A percentile compares a stretch with the other conserved stretches of the same genome.
phyloP scores from a whole-genome alignment of 805 yeast species.

The Monosporozyma solicola region DNA sequence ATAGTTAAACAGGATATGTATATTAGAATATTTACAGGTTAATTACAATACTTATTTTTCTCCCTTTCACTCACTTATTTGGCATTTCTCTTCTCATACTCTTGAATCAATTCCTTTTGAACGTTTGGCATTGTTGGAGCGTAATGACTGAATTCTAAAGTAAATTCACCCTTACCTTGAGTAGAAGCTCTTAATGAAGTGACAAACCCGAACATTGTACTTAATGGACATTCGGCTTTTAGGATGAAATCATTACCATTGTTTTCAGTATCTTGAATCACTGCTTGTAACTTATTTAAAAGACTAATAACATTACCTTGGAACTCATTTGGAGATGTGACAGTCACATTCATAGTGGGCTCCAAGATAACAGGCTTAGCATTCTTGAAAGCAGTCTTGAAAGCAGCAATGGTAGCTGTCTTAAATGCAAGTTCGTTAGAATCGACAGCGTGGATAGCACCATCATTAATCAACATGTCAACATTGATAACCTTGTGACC shows the following conservation, averaged over 20 bases:
- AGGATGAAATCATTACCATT: constrained; percentile 91
- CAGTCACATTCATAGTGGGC: constrained; percentile 91
- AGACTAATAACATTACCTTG: constrained; percentile 90
- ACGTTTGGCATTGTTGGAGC: constrained; percentile 85
- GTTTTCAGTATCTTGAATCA: constrained; percentile 89
- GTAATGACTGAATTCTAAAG: constrained; percentile 88
- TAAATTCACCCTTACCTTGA: constrained; percentile 98
- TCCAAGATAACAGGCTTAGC: constrained; percentile 86
- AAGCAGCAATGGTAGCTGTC: constrained; percentile 86
- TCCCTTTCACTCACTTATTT: constrained; percentile 18
- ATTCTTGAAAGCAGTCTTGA: constrained; percentile 78
- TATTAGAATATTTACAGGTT: constrained; percentile 1
- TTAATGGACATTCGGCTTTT: constrained; percentile 91
- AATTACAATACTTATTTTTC: not conserved
- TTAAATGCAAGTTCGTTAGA: constrained; percentile 93
- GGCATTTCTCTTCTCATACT: constrained; percentile 53
- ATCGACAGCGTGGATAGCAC: constrained; percentile 95
- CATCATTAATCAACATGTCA: constrained; percentile 89
- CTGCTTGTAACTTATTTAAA: constrained; percentile 84
- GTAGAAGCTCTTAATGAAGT: constrained; percentile 92
- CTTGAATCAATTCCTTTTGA: constrained; percentile 84
- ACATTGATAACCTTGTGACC: constrained; percentile 93
- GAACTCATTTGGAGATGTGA: constrained; percentile 93
- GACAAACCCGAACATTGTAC: constrained; percentile 93
- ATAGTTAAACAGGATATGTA: not conserved